These are phyloP conservation scores for Acer campestre DNA, from an alignment of 345 rosid species.

Conservation along the genomic window DNA sequence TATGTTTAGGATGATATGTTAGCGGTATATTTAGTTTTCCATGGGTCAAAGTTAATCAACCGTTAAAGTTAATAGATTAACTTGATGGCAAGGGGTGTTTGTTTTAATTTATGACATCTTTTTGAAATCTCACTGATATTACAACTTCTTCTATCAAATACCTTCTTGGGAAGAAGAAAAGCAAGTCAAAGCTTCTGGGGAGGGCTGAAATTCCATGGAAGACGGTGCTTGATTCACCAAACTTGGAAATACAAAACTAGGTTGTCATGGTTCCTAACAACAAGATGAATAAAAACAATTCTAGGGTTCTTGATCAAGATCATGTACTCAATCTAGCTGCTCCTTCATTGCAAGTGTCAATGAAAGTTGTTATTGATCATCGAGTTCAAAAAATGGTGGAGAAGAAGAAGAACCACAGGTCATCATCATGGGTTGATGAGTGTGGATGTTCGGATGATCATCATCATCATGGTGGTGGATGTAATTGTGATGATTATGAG, in stretches of 20 bases:
- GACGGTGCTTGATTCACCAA: conserved; percentile 45
- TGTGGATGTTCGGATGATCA: conserved; percentile 31
- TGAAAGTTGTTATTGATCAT: conserved; percentile 23
- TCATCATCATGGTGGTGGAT: not conserved
- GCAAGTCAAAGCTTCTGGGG: conserved; percentile 61
- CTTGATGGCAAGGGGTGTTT: too few relatives aligned
- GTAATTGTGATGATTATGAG: conserved; percentile 42
- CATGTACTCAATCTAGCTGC: conserved; percentile 28
- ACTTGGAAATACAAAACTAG: conserved; percentile 55
- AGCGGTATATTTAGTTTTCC: too few relatives aligned
- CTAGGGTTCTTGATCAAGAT: conserved; percentile 18
- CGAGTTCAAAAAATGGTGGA: conserved; percentile 15
- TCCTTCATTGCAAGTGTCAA: conserved; percentile 46
- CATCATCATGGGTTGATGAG: conserved; percentile 15
- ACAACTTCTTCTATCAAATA: conserved; percentile 15
- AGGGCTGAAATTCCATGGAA: conserved; percentile 58
- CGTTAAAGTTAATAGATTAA: too few relatives aligned
- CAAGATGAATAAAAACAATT: not conserved
- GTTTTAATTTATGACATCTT: too few relatives aligned
- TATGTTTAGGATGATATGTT: too few relatives aligned
- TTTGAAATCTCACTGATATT: not conserved
- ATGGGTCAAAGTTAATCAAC: too few relatives aligned
- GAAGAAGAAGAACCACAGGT: conserved; percentile 13
- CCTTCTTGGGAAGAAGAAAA: conserved; percentile 34
- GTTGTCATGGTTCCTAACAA: conserved; percentile 27